These are phyloP conservation scores for Aureobasidium sp. DNA, from an alignment of 2,329 filamentous ascomycete species.

Conservation along the genomic window DNA sequence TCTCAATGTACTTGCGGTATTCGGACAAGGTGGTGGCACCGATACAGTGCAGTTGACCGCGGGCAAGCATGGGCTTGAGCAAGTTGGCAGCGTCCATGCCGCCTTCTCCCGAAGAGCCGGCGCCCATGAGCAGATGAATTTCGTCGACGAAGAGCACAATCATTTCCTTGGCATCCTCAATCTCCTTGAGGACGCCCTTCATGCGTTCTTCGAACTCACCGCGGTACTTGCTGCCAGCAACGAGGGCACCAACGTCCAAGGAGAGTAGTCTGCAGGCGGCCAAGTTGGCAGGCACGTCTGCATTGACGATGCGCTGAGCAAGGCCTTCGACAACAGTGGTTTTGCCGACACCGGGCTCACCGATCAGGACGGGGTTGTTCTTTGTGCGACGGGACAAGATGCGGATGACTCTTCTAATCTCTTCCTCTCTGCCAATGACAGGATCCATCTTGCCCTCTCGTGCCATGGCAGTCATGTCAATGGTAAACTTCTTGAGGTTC, in stretches of 20 bases:
- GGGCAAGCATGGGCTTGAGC: constrained; percentile 94
- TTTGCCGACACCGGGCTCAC: constrained; percentile 96
- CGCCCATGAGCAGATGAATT: constrained; percentile 97
- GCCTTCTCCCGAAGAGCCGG: constrained; percentile 86
- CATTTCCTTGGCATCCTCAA: constrained; percentile 88
- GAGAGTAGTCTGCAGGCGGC: constrained; percentile 91
- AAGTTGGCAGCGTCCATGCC: constrained; percentile 98
- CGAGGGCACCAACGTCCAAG: constrained; percentile 87
- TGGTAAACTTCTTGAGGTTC: constrained; percentile 95
- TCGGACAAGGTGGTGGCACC: constrained; percentile 92
- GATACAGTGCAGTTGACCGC: constrained; percentile 95
- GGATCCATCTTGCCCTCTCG: constrained; percentile 96
- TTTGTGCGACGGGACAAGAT: constrained; percentile 92
- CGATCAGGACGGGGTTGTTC: constrained; percentile 97
- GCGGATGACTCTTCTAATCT: constrained; percentile 84
- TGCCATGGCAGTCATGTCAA: constrained; percentile 96
- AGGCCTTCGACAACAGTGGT: constrained; percentile 96
- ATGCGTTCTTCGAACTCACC: constrained; percentile 99
- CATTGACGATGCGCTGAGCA: constrained; percentile 90
- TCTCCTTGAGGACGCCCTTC: constrained; percentile 98
- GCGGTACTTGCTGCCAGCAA: constrained; percentile 96
- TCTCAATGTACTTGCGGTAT: constrained; percentile 98
- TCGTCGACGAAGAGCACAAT: constrained; percentile 98
- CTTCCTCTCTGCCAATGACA: constrained; percentile 93
- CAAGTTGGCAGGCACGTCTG: constrained; percentile 91